Conservation (phyloP, 2,329 filamentous ascomycete genomes). For the Penicillium sp. region DNA sequence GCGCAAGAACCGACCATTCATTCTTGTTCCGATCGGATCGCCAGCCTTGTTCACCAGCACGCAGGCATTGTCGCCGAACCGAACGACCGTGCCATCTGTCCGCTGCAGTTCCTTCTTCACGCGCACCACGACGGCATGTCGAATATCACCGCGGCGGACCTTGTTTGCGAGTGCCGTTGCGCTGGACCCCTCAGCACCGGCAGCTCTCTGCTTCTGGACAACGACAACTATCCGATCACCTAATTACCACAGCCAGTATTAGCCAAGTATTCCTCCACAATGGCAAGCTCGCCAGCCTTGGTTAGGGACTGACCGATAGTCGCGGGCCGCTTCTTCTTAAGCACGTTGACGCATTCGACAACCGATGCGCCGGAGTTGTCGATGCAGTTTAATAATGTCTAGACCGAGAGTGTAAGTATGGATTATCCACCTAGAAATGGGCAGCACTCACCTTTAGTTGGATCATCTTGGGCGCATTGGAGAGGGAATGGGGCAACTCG, state of each 20-base stretch:
- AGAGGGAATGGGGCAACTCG: constrained; percentile 8
- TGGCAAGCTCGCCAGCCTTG: neutral
- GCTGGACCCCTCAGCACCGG: constrained; percentile 64
- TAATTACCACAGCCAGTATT: constrained; percentile 36
- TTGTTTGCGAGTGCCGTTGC: constrained; percentile 80
- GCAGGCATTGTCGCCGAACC: constrained; percentile 97
- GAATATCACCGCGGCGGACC: constrained; percentile 92
- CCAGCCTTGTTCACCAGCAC: constrained; percentile 96
- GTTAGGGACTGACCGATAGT: constrained; percentile 70
- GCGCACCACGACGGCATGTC: constrained; percentile 91
- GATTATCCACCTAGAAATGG: neutral
- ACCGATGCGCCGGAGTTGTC: constrained; percentile 98
- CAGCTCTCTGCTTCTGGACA: constrained; percentile 88
- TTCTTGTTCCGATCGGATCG: constrained; percentile 87
- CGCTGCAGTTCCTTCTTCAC: constrained; percentile 84
- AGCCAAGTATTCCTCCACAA: neutral
- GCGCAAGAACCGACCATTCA: constrained; percentile 61
- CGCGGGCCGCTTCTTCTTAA: constrained; percentile 82
- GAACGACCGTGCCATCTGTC: constrained; percentile 82
- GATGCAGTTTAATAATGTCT: constrained; percentile 99
- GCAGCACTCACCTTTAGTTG: constrained; percentile 68
- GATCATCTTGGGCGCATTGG: constrained; percentile 67
- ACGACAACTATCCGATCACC: constrained; percentile 97
- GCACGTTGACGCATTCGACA: constrained; percentile 91
- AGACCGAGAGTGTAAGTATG: constrained; percentile 3